These are phyloP conservation scores for Monosporascus sp. DNA, from an alignment of 2,329 filamentous ascomycete species.

Conservation along the genomic window DNA sequence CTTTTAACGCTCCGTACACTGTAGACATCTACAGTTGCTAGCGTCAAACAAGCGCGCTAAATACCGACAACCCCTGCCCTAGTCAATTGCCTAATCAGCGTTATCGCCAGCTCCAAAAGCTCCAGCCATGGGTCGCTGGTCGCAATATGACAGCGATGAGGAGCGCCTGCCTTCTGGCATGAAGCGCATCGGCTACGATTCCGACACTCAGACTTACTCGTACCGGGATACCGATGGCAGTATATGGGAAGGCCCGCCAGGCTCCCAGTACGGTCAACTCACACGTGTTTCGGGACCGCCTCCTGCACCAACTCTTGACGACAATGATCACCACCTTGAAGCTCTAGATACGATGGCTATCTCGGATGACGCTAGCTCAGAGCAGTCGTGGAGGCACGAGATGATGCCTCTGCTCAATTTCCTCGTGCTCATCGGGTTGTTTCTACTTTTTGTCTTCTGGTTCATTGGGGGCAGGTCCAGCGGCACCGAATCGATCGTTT, in stretches of 20 bases:
- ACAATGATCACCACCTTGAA: slow-evolving; percentile 15
- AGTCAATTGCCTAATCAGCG: neutral
- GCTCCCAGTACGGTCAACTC: slow-evolving; percentile 40
- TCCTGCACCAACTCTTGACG: slow-evolving; percentile 5
- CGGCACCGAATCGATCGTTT: slow-evolving; percentile 15
- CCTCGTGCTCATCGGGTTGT: slow-evolving; percentile 47
- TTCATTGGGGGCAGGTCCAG: slow-evolving; percentile 33
- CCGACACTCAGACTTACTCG: slow-evolving; percentile 42
- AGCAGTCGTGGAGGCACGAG: slow-evolving; percentile 45
- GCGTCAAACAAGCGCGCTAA: neutral
- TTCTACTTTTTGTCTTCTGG: slow-evolving; percentile 46
- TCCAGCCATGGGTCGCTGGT: slow-evolving; percentile 27
- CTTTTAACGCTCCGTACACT: too few species aligned
- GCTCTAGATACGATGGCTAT: slow-evolving; percentile 12
- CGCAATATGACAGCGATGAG: slow-evolving; percentile 33
- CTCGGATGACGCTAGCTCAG: slow-evolving; percentile 2
- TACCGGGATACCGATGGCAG: slow-evolving; percentile 38
- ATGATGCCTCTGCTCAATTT: slow-evolving; percentile 55
- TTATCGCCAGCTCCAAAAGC: neutral
- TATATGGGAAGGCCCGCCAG: slow-evolving; percentile 40
- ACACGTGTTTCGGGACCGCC: slow-evolving; percentile 18
- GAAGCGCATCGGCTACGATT: slow-evolving; percentile 44
- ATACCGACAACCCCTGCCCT: neutral
- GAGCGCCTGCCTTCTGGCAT: slow-evolving; percentile 45
- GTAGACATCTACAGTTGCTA: neutral